These are phyloP conservation scores for Solanum appendiculatum DNA, from an alignment of 257 asterid species.

Conservation along the genomic window DNA sequence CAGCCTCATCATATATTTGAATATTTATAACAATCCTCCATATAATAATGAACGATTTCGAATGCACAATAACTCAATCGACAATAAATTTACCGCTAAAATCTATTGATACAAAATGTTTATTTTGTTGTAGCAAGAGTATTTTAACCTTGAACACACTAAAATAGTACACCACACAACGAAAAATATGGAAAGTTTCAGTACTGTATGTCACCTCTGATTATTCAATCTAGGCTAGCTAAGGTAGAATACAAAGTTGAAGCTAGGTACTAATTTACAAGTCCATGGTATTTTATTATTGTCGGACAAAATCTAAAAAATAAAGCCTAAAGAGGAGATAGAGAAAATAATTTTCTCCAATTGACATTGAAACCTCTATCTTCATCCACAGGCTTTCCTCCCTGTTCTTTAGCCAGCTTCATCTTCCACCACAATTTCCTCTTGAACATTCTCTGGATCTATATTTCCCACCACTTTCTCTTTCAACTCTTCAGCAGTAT, in stretches of 20 bases:
- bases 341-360: constrained; percentile 1
- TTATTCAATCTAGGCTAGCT: neutral
- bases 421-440: neutral
- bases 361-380: constrained; percentile 13
- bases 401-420: constrained; percentile 13
- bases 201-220: neutral
- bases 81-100: too few species aligned
- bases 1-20: too few species aligned
- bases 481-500: neutral
- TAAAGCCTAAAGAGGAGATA: neutral
- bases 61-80: too few species aligned
- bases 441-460: neutral
- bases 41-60: too few species aligned
- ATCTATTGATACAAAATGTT: too few species aligned
- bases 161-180: too few species aligned
- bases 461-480: neutral
- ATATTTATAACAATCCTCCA: too few species aligned
- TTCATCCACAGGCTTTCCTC: constrained; percentile 32
- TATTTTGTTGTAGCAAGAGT: too few species aligned
- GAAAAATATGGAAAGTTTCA: too few species aligned
- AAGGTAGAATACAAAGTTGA: neutral
- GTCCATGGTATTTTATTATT: neutral
- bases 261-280: neutral
- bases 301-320: neutral
- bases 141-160: too few species aligned